Evolutionary conservation across 2,329 filamentous ascomycete genomes (phyloP), one percentile per base, ranked within the genome.

Genomic region (Pseudogymnoascus sp.): DNA sequence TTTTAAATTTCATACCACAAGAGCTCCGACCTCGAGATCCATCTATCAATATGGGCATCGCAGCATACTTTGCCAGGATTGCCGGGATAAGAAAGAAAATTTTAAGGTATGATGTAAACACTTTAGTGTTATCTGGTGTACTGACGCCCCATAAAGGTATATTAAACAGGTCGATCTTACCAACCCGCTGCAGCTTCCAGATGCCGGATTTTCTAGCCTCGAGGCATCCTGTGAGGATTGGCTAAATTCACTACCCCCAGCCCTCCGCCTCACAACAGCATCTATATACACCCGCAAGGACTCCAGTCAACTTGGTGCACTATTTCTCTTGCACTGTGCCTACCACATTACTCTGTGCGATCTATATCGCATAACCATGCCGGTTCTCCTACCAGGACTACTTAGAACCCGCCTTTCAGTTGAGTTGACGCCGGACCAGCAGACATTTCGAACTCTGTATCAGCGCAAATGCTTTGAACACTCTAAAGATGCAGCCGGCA

Each of bases 341-440:
- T 79, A 78, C 58, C 75, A 79, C 76, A 79, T 65, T 78, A 76
- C 55, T 73, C 77, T 39, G 69, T 78, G 60, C 4, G 77, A 79
- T 64, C 70, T 79, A 1, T 79, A 79, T 67, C 76, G 77, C 29
- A 74, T 79, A 60, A 75, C 76, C 10, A 75, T 79, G 75, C 77
- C 77, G 0, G 73, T 76, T 42, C 69, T 79, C 4, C 79, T 79
- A 27, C 58, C 66, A 74, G 76, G 61, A 68, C 77, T n/a, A 71
- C 74, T 35, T 73, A 77, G 39, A 74, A 75, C 1, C 72, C 77
- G n/a, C 68, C 67, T 36, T 75, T 77, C 42, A 0, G 71, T 71
- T 0, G 76, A 77, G 61, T 74, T 76, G 35, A 66, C 68, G 21
- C 71, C 73, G 12, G 75, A 77, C 61, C 75, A 77, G 37, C 66